A percentile compares a stretch with the other conserved stretches of the same genome.
phyloP scores from a whole-genome alignment of 2,329 filamentous ascomycete genomes.

The Epichloe sp. region DNA sequence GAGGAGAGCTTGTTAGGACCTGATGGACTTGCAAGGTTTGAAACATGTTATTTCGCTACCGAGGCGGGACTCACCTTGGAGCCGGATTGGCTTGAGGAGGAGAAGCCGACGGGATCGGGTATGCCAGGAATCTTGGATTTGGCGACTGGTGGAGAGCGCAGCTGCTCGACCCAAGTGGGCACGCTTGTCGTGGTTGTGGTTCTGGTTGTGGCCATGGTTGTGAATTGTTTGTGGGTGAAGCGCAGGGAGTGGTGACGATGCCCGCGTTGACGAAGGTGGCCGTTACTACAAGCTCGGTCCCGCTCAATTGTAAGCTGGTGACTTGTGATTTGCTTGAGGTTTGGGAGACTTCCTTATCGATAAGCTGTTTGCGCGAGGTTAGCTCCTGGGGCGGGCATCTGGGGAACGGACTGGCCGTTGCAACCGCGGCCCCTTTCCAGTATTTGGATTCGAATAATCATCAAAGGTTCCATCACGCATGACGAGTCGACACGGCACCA shows the following conservation, averaged over 20 bases:
- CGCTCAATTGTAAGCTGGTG: too few relatives aligned
- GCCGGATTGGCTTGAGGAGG: constrained; percentile 38
- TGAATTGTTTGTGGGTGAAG: neutral
- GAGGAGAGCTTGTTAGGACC: constrained; percentile 1
- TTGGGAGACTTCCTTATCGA: constrained; percentile 2
- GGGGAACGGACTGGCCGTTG: neutral
- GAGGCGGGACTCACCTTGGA: constrained; percentile 38
- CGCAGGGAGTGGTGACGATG: neutral
- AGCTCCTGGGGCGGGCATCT: neutral
- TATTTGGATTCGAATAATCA: neutral
- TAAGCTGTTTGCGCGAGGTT: neutral
- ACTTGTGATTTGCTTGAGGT: neutral
- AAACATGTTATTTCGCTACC: neutral
- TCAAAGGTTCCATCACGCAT: neutral
- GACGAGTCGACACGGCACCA: neutral
- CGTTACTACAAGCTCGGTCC: neutral
- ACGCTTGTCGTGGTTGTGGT: constrained; percentile 22
- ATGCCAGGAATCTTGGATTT: constrained; percentile 56
- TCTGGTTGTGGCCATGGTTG: constrained; percentile 18
- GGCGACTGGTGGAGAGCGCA: constrained; percentile 54
- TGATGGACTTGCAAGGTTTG: neutral
- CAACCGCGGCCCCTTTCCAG: constrained; percentile 2
- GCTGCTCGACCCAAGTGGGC: constrained; percentile 73
- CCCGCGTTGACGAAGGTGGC: neutral
- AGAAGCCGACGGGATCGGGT: constrained; percentile 78